A percentile compares a stretch with the other conserved stretches of the same genome.
These are phyloP conservation scores for Monotropa hypopitys DNA, from an alignment of 179 eudicot species.

Conservation along the genomic window DNA sequence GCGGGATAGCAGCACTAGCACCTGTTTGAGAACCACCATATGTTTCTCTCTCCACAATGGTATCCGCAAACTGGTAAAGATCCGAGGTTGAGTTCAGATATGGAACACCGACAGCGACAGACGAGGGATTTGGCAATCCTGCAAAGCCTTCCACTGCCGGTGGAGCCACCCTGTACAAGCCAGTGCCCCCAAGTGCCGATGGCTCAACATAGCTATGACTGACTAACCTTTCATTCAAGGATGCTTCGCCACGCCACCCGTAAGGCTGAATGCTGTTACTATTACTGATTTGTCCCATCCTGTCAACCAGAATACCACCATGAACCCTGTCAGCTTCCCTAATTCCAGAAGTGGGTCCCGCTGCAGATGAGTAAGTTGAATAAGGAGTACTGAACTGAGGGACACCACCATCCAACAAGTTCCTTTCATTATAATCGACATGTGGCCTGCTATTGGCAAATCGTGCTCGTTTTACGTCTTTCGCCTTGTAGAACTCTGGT, in stretches of 20 bases:
- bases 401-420: conserved; percentile 6
- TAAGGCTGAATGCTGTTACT: neutral
- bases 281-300: conserved; percentile 1
- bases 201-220: neutral
- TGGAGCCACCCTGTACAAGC: conserved; percentile 10
- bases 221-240: neutral
- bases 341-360: neutral
- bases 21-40: conserved; percentile 8
- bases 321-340: conserved; percentile 4
- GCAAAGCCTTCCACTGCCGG: conserved; percentile 14
- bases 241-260: neutral
- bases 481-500: conserved; percentile 9
- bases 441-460: conserved; percentile 5
- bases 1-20: neutral
- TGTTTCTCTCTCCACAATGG: conserved; percentile 10
- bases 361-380: conserved; percentile 11
- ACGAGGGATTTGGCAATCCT: conserved; percentile 11
- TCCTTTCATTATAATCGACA: neutral
- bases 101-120: neutral
- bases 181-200: neutral
- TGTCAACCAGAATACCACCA: conserved; percentile 8
- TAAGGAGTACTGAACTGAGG: conserved; percentile 4
- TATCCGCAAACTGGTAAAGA: conserved; percentile 30
- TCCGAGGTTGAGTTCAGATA: conserved; percentile 15
- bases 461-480: conserved; percentile 21